Evolutionary conservation across 2,329 filamentous ascomycete genomes (phyloP).

Genomic region (Trichophyton simii): DNA sequence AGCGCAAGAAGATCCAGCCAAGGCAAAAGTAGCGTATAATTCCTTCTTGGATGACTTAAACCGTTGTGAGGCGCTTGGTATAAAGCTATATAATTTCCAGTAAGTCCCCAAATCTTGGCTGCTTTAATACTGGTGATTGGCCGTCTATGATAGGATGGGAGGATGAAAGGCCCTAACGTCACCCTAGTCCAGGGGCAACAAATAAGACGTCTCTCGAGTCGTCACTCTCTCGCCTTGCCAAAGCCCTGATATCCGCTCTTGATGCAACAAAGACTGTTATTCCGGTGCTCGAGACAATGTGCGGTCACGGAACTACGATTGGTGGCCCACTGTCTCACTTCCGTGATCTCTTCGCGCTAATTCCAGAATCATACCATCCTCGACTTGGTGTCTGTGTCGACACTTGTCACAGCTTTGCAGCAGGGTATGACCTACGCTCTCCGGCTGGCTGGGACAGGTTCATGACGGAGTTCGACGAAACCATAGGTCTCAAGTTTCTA

Average conservation of each 20-base stretch:
- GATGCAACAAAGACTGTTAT: constrained; percentile 61
- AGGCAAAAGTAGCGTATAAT: constrained; percentile 73
- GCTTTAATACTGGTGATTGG: neutral
- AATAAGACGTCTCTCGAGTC: constrained; percentile 53
- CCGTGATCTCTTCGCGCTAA: constrained; percentile 63
- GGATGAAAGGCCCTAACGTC: neutral
- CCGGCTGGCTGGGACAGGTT: constrained; percentile 61
- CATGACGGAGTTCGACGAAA: constrained; percentile 60
- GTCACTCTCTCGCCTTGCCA: constrained; percentile 67
- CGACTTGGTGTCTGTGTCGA: constrained; percentile 91
- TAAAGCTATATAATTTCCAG: constrained; percentile 95
- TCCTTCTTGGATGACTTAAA: constrained; percentile 78
- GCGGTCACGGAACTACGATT: constrained; percentile 74
- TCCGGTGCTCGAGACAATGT: constrained; percentile 92
- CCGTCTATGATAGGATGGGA: neutral
- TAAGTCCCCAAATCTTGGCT: constrained; percentile 17
- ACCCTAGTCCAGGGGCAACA: constrained; percentile 57
- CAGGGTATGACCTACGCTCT: constrained; percentile 76
- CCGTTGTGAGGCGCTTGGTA: constrained; percentile 74
- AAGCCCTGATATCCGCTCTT: constrained; percentile 71
- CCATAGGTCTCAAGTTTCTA: constrained; percentile 68
- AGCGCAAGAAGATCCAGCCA: constrained; percentile 65
- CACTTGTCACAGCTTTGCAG: constrained; percentile 92
- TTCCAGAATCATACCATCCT: constrained; percentile 58
- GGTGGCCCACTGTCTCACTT: constrained; percentile 79